These are phyloP conservation scores for Saccharomycopsis microspora DNA, from an alignment of 805 yeast species.

Conservation along the genomic window DNA sequence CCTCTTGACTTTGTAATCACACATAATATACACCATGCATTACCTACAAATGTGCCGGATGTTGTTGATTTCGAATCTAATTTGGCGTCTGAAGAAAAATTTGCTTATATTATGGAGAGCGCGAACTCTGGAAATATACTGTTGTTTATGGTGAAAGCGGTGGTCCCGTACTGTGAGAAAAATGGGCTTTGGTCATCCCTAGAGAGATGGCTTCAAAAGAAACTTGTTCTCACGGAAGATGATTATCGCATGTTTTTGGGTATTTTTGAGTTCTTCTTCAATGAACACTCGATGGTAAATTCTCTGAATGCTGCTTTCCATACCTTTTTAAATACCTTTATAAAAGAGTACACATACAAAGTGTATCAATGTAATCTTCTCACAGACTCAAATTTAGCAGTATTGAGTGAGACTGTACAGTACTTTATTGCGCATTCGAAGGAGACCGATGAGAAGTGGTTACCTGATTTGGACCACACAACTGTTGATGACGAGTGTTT, in stretches of 20 bases:
- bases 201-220: conserved; percentile 10
- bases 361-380: conserved; percentile 7
- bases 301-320: conserved; percentile 4
- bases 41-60: conserved; percentile 1
- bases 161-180: conserved; percentile 11
- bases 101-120: conserved; percentile 3
- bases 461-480: conserved; percentile 4
- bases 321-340: conserved; percentile 10
- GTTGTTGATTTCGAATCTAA: conserved; percentile 8
- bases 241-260: conserved; percentile 9
- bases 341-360: conserved; percentile 9
- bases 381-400: conserved; percentile 8
- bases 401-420: conserved; percentile 14
- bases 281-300: conserved; percentile 10
- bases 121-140: conserved; percentile 5
- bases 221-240: background rate
- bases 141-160: conserved; percentile 5
- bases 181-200: conserved; percentile 12
- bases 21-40: background rate
- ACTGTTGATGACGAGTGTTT: conserved; percentile 10
- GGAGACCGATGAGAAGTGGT: background rate
- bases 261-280: conserved; percentile 14
- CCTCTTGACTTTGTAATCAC: conserved; percentile 10
- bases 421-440: conserved; percentile 5
- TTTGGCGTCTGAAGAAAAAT: background rate